Evolutionary conservation across 345 rosid species (phyloP).

Genomic region (Populus alba): DNA sequence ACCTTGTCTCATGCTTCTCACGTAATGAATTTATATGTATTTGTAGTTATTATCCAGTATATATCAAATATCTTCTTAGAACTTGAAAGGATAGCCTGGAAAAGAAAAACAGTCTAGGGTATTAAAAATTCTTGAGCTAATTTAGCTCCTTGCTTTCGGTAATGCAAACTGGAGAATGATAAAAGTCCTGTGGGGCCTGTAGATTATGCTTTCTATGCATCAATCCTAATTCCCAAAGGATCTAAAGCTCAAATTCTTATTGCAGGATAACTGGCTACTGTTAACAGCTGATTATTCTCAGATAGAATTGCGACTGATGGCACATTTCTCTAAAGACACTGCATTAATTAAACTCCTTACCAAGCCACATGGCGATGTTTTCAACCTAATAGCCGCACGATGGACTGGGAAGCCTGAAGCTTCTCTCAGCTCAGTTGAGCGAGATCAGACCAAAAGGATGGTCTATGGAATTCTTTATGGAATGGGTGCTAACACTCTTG

Average conservation of each 20-base stretch:
- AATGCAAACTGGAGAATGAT: neutral
- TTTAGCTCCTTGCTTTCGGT: neutral
- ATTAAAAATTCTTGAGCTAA: neutral
- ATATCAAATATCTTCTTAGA: neutral
- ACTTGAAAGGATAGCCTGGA: neutral
- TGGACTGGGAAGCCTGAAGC: conserved; percentile 79
- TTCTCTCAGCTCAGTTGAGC: conserved; percentile 55
- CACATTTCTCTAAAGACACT: conserved; percentile 87
- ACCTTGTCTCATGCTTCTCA: conserved; percentile 3
- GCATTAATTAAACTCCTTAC: conserved; percentile 70
- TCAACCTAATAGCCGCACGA: conserved; percentile 80
- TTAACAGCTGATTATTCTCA: conserved; percentile 96
- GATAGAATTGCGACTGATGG: conserved; percentile 91
- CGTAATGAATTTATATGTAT: neutral
- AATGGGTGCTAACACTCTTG: conserved; percentile 89
- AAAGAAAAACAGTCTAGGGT: neutral
- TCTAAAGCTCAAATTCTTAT: conserved; percentile 17
- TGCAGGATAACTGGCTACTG: conserved; percentile 86
- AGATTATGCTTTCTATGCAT: neutral
- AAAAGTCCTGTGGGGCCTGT: neutral
- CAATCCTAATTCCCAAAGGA: neutral
- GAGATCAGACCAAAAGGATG: conserved; percentile 92
- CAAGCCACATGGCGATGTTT: conserved; percentile 81
- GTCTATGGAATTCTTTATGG: conserved; percentile 96
- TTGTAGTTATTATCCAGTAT: neutral